phyloP scores from a whole-genome alignment of 2,329 filamentous ascomycete genomes.

The Pseudocercospora pini-densiflorae region DNA sequence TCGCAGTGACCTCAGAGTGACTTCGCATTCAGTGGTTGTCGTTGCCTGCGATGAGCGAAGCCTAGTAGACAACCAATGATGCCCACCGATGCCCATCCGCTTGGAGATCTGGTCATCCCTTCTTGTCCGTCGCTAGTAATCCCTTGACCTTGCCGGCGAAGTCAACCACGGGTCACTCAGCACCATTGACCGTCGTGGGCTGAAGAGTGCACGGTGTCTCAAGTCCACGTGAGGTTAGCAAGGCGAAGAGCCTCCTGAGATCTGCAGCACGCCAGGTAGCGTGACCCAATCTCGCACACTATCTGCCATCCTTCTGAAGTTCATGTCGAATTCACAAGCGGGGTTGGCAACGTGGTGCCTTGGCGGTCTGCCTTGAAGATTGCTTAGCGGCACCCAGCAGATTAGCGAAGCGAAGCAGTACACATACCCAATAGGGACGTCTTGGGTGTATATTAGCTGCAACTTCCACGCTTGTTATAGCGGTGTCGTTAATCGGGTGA shows the following conservation, averaged over 20 bases:
- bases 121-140: too few relatives aligned
- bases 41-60: neutral
- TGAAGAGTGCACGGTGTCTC: neutral
- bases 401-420: slow-evolving; percentile 5
- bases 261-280: neutral
- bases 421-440: neutral
- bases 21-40: neutral
- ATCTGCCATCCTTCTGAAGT: neutral
- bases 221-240: neutral
- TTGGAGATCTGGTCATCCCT: too few relatives aligned
- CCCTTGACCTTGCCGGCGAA: too few relatives aligned
- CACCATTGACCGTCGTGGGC: neutral
- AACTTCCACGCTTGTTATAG: slow-evolving; percentile 1
- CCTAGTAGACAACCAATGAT: neutral
- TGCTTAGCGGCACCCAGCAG: neutral
- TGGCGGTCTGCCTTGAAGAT: neutral
- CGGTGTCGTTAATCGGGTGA: neutral
- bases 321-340: neutral
- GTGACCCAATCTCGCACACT: neutral
- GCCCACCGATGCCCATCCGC: too few relatives aligned
- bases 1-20: neutral
- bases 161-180: too few relatives aligned
- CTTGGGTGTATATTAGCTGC: neutral
- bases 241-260: neutral
- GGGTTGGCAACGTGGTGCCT: neutral